Evolutionary conservation across 2,329 filamentous ascomycete genomes (phyloP).

Genomic region (Hysterium pulicare): DNA sequence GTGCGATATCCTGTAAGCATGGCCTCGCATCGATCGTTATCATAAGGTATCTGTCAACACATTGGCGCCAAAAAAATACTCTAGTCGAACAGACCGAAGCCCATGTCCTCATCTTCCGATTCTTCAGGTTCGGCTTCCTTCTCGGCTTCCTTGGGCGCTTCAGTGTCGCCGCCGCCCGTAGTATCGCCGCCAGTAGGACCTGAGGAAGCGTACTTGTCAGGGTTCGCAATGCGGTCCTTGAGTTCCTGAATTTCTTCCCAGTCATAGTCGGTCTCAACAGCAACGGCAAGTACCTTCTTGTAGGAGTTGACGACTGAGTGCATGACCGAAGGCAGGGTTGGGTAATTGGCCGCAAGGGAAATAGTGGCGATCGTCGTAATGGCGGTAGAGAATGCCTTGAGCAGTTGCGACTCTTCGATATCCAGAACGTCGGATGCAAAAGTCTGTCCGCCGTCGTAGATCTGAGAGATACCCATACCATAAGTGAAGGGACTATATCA

Average conservation of each 20-base stretch:
- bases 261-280: constrained; percentile 83
- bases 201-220: constrained; percentile 86
- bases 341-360: constrained; percentile 91
- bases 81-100: constrained; percentile 56
- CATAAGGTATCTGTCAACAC: constrained; percentile 19
- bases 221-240: constrained; percentile 99
- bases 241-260: constrained; percentile 96
- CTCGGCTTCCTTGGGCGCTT: constrained; percentile 47
- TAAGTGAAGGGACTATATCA: constrained; percentile 52
- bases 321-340: constrained; percentile 91
- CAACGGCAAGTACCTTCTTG: constrained; percentile 93
- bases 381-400: constrained; percentile 75
- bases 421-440: constrained; percentile 86
- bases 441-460: constrained; percentile 96
- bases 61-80: constrained; percentile 5
- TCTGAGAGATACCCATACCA: constrained; percentile 92
- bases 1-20: constrained; percentile 30
- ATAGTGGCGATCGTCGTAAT: constrained; percentile 84
- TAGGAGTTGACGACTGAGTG: constrained; percentile 96
- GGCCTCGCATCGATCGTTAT: constrained; percentile 13
- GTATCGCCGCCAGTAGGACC: constrained; percentile 66
- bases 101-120: constrained; percentile 54
- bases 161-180: constrained; percentile 47
- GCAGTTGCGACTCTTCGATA: constrained; percentile 90
- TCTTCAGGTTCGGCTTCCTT: constrained; percentile 58